A percentile compares a stretch with the other conserved stretches of the same genome.
phyloP scores from a whole-genome alignment of 2,329 filamentous ascomycete genomes.

The Ceratocystis alfenasii region DNA sequence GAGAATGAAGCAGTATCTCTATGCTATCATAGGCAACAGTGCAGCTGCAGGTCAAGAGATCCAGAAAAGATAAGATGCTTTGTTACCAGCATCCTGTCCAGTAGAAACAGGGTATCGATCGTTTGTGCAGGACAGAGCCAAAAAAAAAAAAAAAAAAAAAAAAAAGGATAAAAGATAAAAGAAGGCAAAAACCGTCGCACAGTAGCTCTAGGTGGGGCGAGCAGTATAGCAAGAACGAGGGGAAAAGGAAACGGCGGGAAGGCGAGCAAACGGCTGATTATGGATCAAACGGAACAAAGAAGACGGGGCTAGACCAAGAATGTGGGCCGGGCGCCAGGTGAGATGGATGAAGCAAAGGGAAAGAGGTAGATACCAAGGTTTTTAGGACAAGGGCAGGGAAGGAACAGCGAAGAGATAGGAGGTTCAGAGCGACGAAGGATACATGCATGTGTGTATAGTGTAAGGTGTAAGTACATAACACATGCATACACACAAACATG shows the following conservation, averaged over 20 bases:
- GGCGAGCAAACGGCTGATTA: constrained; percentile 2
- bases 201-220: neutral
- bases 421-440: neutral
- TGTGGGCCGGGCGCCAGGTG: neutral
- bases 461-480: neutral
- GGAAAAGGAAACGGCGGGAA: neutral
- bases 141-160: neutral
- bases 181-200: neutral
- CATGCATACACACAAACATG: neutral
- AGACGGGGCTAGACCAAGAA: constrained; percentile 7
- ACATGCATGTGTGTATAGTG: neutral
- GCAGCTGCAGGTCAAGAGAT: neutral
- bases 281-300: constrained; percentile 4
- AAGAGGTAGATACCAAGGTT: neutral
- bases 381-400: neutral
- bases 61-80: neutral
- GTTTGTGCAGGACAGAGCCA: neutral
- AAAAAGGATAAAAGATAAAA: neutral
- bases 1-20: neutral
- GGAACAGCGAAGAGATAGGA: neutral
- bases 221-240: neutral
- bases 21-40: too few relatives aligned
- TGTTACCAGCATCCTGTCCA: too few relatives aligned
- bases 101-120: too few relatives aligned
- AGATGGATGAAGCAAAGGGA: neutral